Base-by-base conservation (phyloP, 1,284 basidiomycete species). In the Ganoderma lucidum region DNA sequence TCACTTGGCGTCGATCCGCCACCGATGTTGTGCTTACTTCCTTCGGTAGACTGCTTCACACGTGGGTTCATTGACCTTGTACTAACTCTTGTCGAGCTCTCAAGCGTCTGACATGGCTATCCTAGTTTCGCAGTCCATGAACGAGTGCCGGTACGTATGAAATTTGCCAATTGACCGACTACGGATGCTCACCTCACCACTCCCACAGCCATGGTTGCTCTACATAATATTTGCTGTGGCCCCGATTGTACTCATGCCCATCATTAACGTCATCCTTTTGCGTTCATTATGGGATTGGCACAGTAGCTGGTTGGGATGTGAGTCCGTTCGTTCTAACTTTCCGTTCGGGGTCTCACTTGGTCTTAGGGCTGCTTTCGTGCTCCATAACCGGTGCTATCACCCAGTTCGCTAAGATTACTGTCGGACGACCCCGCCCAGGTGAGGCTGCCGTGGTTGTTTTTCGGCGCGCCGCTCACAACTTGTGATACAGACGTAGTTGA, bases 231-330 rank as follows among this genome's bases (percentile, higher is more conserved):
- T 90, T 48, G 78, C 93, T 56, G 87, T 88, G 5, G 83, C 92
- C 2, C 94, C 96, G 0, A 78, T 93, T 5, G 74, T 91, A 19
- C 80, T 95, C 48, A 89, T 95, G 74, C 84, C 90, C 19, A 75
- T 88, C 8, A 85, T 96, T 73, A 93, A 95, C 74, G 71, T 91
- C 30, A 67, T 93, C 10, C 90, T 95, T 23, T 82, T 94, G 14
- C 87, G 92, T 28, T 93, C 90, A 6, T 90, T 90, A 81, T 98
- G 96, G 95, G 97, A 98, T 76, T 83, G 93, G 44, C 96, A 99
- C 79, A 93, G 90, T 75, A 87, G 93, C 63, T 84, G 91, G 32
- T 86, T 96, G 14, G 96, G 95, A 56, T 82, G 92, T 93, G 75
- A 65, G 90, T 84, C 6, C 74, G 5, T 39, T n/a, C 23, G 42